Evolutionary conservation across 2,329 filamentous ascomycete species (phyloP).

Genomic region (Pestalotiopsis sp.): DNA sequence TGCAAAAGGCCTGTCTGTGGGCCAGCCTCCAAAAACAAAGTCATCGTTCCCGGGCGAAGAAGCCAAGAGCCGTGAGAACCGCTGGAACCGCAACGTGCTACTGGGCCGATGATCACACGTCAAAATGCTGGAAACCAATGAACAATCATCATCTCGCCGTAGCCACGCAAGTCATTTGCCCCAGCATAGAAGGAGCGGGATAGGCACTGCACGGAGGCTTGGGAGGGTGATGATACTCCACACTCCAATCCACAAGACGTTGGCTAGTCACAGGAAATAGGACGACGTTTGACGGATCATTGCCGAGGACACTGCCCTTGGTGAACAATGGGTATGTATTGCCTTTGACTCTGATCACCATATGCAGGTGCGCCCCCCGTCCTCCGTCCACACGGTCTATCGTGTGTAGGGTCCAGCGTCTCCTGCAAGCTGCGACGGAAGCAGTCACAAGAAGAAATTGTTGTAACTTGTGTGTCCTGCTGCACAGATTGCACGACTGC

Average conservation of each 20-base stretch:
- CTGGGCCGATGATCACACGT: background rate
- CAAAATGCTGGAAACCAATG: background rate
- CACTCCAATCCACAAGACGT: background rate
- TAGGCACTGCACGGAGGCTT: background rate
- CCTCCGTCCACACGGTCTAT: background rate
- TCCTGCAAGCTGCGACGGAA: constrained; percentile 4
- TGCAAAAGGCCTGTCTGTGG: background rate
- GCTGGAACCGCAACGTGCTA: background rate
- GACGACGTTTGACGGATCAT: background rate
- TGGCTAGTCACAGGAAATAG: background rate
- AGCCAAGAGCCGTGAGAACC: background rate
- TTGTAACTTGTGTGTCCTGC: background rate
- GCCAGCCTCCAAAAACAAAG: background rate
- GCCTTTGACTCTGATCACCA: background rate
- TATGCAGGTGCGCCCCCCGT: background rate
- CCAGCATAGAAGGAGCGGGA: background rate
- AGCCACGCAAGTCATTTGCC: background rate
- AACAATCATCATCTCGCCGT: background rate
- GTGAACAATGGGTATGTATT: background rate
- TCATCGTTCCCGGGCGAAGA: background rate
- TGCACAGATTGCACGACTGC: background rate
- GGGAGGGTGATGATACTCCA: background rate
- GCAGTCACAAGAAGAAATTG: background rate
- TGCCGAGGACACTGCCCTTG: background rate
- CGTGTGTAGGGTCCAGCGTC: background rate